Base-by-base conservation (phyloP, 805 yeast genomes). In the Wickerhamiella sorbophila region DNA sequence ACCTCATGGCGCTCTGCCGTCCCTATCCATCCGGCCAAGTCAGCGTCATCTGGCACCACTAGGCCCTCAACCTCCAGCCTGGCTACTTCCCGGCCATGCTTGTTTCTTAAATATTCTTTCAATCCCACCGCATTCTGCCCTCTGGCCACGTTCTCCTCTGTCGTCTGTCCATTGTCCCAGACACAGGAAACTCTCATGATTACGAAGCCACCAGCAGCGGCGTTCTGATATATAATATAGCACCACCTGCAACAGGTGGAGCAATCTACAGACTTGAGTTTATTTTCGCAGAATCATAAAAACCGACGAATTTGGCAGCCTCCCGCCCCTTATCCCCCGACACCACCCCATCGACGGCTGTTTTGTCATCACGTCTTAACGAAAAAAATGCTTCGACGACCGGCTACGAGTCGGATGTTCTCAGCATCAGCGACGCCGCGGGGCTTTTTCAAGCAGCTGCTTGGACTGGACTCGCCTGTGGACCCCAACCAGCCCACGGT, bases 401-500 rank as follows among this genome's bases (percentile, higher is more conserved):
- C 29, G 29, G 29, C 29, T 24, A 8, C 29, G 6, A 20, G 10
- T 17, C 42, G 42, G 31, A 16, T 17, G 18, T 41, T 44, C 16
- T 33, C 42, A 6, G 27, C 34, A 8, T 19, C 40, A n/a, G n/a
- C 36, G 5, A 31, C 40, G 12, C 42, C 45, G 4, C 6, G 35
- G 9, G 56, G 55, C 17, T 47, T 50, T 16, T 32, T 51, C 29
- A 48, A 51, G 10, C 47, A 47, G 20, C 47, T 52, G 29, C 40
- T 52, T n/a, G 56, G 56, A 3, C 39, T 52, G 6, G 56, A 51
- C 20, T 21, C 43, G 8, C 46, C 29, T 9, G 41, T 16, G 14
- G 42, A 42, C 17, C 49, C 52, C 21, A 45, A 44, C 34, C 43
- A 36, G 5, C 88, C 91, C 20, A 77, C 83, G 0, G 70, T 69